A percentile compares a stretch with the other conserved stretches of the same genome.
These are phyloP conservation scores for Calonectria henricotiae DNA, from an alignment of 2,329 filamentous ascomycete species.

Conservation along the genomic window DNA sequence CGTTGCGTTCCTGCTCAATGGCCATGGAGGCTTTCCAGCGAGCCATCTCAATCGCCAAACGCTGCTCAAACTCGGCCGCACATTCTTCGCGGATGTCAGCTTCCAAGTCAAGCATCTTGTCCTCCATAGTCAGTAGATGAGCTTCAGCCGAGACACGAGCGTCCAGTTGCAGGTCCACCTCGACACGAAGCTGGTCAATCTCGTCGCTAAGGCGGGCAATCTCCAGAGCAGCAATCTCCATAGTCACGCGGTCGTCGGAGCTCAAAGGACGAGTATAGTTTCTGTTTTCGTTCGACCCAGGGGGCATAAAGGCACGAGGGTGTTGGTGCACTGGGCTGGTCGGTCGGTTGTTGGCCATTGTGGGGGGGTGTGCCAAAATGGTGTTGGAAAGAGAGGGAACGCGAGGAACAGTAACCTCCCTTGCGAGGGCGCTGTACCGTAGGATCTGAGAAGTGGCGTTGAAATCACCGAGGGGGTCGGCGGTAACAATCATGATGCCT, in stretches of 20 bases:
- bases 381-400: constrained; percentile 87
- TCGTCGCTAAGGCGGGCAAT: constrained; percentile 82
- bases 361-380: constrained; percentile 66
- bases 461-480: constrained; percentile 93
- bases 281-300: constrained; percentile 57
- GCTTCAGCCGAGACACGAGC: constrained; percentile 81
- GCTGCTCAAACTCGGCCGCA: constrained; percentile 86
- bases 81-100: constrained; percentile 91
- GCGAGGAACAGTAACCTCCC: constrained; percentile 92
- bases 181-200: constrained; percentile 81
- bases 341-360: constrained; percentile 48
- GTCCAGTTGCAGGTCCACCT: constrained; percentile 80
- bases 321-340: constrained; percentile 58
- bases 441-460: constrained; percentile 98
- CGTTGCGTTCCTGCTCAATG: constrained; percentile 83
- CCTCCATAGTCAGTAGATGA: constrained; percentile 80
- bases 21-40: constrained; percentile 88
- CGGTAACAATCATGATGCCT: constrained; percentile 96
- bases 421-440: constrained; percentile 91
- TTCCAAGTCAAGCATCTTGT: constrained; percentile 79
- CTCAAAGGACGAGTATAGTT: constrained; percentile 61
- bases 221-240: constrained; percentile 86
- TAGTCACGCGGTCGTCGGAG: constrained; percentile 76
- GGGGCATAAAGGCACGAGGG: constrained; percentile 61
- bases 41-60: constrained; percentile 81